Percentiles rank a stretch among this genome's conserved stretches.
Conservation (phyloP, 805 yeast species). For the Candida krabiensis region DNA sequence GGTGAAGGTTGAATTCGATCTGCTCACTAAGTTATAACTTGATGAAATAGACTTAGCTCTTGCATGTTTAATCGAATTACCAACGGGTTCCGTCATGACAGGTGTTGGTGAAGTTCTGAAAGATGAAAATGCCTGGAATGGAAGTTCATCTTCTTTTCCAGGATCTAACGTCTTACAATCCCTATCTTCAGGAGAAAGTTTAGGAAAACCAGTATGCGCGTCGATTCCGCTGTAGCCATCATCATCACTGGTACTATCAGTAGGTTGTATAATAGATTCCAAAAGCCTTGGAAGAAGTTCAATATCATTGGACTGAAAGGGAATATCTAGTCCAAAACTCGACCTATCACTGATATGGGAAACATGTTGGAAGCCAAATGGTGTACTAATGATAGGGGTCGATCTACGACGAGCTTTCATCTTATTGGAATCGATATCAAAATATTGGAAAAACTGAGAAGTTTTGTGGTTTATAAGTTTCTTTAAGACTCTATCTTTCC, state of each 20-base stretch:
- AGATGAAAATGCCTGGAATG: conserved; percentile 30
- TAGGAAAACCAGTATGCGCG: neutral
- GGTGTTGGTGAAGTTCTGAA: conserved; percentile 32
- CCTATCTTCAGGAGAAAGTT: conserved; percentile 1
- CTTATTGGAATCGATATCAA: conserved; percentile 17
- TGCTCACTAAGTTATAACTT: conserved; percentile 19
- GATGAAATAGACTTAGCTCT: conserved; percentile 21
- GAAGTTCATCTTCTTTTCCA: conserved; percentile 4
- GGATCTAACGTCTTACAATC: conserved; percentile 15
- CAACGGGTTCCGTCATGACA: conserved; percentile 1
- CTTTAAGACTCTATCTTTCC: conserved; percentile 9
- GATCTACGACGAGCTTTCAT: conserved; percentile 4
- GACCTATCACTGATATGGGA: conserved; percentile 32
- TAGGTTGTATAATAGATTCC: conserved; percentile 3
- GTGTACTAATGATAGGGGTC: conserved; percentile 30
- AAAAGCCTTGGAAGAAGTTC: conserved; percentile 13
- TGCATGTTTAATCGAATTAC: conserved; percentile 9
- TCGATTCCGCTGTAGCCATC: conserved; percentile 2
- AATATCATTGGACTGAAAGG: conserved; percentile 22
- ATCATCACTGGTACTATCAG: neutral
- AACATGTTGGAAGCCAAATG: conserved; percentile 34
- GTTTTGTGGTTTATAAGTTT: conserved; percentile 13
- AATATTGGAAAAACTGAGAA: conserved; percentile 18
- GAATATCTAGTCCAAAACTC: conserved; percentile 31
- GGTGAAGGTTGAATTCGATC: conserved; percentile 29